Base-by-base conservation (phyloP, 805 yeast species). In the Teunomyces barrocoloradensis region DNA sequence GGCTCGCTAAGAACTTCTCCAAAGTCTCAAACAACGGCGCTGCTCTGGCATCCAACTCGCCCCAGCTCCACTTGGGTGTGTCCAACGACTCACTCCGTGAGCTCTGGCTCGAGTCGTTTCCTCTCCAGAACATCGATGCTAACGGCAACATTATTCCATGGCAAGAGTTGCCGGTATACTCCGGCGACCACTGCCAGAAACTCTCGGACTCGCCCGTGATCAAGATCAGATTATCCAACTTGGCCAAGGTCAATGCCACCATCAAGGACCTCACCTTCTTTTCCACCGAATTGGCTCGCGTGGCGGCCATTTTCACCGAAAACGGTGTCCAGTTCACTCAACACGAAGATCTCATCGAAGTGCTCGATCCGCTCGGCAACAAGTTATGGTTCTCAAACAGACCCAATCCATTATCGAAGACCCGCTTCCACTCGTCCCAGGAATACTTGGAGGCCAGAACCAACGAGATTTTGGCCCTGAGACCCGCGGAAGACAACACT, bases 101-200 rank as follows among this genome's bases (percentile, higher is more conserved):
- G 64, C 65, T 80, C 25, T 87, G 95, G 95, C 61, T 87, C 41
- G 87, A 85, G 62, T 69, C 82, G 18, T 85, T 81, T 62, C 89
- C 87, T 17, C 68, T 77, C 35, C 75, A 71, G 51, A 59, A 63
- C 42, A 17, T 53, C 15, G 74, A 71, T 47, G 49, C 44, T 7
- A 55, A 59, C 25, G 77, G 76, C 3, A 56, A 64, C 42, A 46
- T 65, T 27, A 57, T 57, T 30, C 78, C 78, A 4, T 68, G 74
- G 69, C 78, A 73, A 48, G 77, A 73, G 42, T 57, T 67, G 57
- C 47, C 51, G 3, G 62, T 69, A 30, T 73, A 73, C 51, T 53
- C 59, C 32, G 77, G 78, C 4, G 77, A 73, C 54, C 39, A 52
- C 25, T 58, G 71, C 32, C 60, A 59, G 29, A 53, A 53, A 39